Evolutionary conservation across 805 yeast genomes (phyloP).

Genomic region (Ogataea kodamae): DNA sequence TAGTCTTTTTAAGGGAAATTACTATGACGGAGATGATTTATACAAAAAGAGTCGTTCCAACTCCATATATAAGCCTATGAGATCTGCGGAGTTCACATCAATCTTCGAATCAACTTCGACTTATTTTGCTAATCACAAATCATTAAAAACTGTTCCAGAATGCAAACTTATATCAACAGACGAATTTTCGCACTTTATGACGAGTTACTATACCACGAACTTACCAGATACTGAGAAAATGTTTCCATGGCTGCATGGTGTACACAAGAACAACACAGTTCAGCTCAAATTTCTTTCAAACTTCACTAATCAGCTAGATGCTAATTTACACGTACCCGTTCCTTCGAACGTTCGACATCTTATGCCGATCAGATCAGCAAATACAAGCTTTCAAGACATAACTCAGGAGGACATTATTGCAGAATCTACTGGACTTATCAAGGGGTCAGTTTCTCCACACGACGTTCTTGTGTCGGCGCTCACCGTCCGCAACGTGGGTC

Average conservation of each 20-base stretch:
- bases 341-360: conserved; percentile 26
- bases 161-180: conserved; percentile 26
- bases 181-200: conserved; percentile 25
- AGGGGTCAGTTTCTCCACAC: conserved; percentile 50
- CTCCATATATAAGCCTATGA: conserved; percentile 7
- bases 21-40: conserved; percentile 12
- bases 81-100: conserved; percentile 6
- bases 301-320: conserved; percentile 17
- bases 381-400: conserved; percentile 29
- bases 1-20: conserved; percentile 19
- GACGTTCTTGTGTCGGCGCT: conserved; percentile 52
- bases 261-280: conserved; percentile 53
- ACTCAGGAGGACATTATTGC: conserved; percentile 30
- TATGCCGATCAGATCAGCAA: conserved; percentile 32
- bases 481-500: conserved; percentile 25
- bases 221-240: conserved; percentile 64
- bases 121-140: conserved; percentile 22
- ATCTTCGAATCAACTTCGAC: conserved; percentile 23
- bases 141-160: conserved; percentile 10
- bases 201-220: conserved; percentile 22
- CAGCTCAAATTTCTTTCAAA: conserved; percentile 44
- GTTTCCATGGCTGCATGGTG: conserved; percentile 92
- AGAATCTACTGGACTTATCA: conserved; percentile 44
- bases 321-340: conserved; percentile 13
- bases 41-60: conserved; percentile 12